Evolutionary conservation across 345 rosid genomes (phyloP).

Genomic region (Gynandropsis gynandra): DNA sequence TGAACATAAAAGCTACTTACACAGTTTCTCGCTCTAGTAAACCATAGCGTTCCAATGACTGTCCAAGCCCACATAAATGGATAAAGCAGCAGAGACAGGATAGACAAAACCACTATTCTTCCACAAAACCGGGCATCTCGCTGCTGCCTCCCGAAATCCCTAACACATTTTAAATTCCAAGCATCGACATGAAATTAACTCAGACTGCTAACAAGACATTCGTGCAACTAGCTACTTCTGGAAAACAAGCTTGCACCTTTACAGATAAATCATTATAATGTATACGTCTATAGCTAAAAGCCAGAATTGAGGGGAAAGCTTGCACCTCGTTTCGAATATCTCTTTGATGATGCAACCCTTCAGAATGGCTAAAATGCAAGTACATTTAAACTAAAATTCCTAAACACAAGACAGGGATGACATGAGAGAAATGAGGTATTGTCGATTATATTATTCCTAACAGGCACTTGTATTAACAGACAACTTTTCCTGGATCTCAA

Average conservation of each 20-base stretch:
- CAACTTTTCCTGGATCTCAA: no score
- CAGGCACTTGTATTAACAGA: no score
- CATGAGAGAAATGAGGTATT: neutral
- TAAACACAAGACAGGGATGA: conserved; percentile 4
- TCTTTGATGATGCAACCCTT: conserved; percentile 7
- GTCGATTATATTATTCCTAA: no score
- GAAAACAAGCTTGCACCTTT: conserved; percentile 17
- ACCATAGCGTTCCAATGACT: conserved; percentile 85
- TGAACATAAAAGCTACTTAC: conserved; percentile 39
- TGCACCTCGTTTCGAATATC: neutral
- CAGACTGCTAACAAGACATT: conserved; percentile 9
- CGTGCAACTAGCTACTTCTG: conserved; percentile 9
- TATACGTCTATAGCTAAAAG: conserved; percentile 1
- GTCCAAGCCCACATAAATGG: conserved; percentile 99
- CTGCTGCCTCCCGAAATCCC: conserved; percentile 99
- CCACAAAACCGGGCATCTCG: conserved; percentile 87
- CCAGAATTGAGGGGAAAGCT: neutral
- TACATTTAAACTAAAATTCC: neutral
- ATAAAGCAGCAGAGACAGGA: conserved; percentile 65
- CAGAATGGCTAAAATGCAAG: conserved; percentile 1
- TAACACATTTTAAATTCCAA: conserved; percentile 23
- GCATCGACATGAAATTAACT: neutral
- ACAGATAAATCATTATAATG: conserved; percentile 10
- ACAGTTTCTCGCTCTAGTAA: conserved; percentile 60
- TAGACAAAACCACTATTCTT: conserved; percentile 71